Evolutionary conservation across 805 yeast genomes (phyloP).

Genomic region (Kodamaea kaohsiungensis): DNA sequence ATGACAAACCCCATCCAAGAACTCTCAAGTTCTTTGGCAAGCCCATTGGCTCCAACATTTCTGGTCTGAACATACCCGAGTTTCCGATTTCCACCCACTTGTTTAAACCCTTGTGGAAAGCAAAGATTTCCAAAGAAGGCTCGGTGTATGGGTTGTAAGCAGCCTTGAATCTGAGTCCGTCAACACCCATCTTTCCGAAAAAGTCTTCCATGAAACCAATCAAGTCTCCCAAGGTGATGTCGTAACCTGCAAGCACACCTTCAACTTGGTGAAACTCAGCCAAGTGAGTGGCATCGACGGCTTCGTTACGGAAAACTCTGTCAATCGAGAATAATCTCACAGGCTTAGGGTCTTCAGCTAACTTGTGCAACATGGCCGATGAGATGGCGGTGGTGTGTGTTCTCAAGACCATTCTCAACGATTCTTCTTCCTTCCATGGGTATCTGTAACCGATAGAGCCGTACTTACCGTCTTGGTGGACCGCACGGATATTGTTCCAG

Average conservation of each 20-base stretch:
- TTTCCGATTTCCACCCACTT: constrained; percentile 99
- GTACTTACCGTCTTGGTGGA: constrained; percentile 85
- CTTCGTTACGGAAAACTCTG: constrained; percentile 98
- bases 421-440: constrained; percentile 93
- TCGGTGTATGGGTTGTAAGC: constrained; percentile 99
- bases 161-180: constrained; percentile 93
- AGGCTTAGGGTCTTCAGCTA: constrained; percentile 88
- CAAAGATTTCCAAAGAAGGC: constrained; percentile 96
- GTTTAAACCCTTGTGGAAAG: constrained; percentile 90
- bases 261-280: constrained; percentile 99
- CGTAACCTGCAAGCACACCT: constrained; percentile 97
- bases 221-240: constrained; percentile 90
- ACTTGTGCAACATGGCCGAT: constrained; percentile 78
- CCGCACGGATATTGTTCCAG: constrained; percentile 75
- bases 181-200: constrained; percentile 96
- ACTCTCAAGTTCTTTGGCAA: constrained; percentile 92
- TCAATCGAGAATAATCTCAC: constrained; percentile 93
- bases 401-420: constrained; percentile 88
- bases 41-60: constrained; percentile 98
- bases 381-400: constrained; percentile 98
- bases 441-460: constrained; percentile 98
- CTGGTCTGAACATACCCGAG: constrained; percentile 99
- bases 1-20: constrained; percentile 94
- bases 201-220: constrained; percentile 98
- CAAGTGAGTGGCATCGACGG: constrained; percentile 98